Conservation (phyloP, 176 grass and related monocot species). For the Ensete glaucum region DNA sequence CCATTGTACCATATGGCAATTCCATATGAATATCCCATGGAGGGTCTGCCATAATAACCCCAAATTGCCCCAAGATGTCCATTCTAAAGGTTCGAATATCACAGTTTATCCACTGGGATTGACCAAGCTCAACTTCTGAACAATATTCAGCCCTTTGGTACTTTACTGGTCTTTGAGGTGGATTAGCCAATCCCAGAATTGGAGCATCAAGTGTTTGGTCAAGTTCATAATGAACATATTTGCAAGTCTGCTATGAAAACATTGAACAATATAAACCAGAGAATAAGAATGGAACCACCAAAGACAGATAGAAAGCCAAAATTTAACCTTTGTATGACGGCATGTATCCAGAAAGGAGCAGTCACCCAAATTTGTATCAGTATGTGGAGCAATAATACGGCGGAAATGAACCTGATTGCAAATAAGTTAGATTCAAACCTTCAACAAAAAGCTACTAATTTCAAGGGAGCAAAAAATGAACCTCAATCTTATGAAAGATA, state of each 20-base stretch:
- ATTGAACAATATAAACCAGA: slow-evolving; percentile 19
- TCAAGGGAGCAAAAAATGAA: neutral
- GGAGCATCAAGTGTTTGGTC: slow-evolving; percentile 88
- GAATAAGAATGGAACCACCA: neutral
- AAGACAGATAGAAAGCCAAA: slow-evolving; percentile 16
- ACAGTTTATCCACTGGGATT: slow-evolving; percentile 96
- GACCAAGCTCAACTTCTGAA: slow-evolving; percentile 98
- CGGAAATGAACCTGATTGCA: slow-evolving; percentile 86
- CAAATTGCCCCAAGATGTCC: slow-evolving; percentile 98
- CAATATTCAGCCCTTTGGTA: slow-evolving; percentile 88
- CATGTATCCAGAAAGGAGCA: slow-evolving; percentile 98
- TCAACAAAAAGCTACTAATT: slow-evolving; percentile 9
- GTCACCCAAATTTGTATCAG: slow-evolving; percentile 97
- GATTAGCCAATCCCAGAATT: slow-evolving; percentile 42
- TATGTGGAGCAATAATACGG: slow-evolving; percentile 95
- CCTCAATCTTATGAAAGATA: too few species aligned
- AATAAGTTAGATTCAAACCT: slow-evolving; percentile 21
- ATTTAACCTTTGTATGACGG: slow-evolving; percentile 82
- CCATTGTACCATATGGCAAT: slow-evolving; percentile 99
- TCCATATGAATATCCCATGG: slow-evolving; percentile 99
- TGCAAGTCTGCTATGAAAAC: slow-evolving; percentile 63
- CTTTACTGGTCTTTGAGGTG: slow-evolving; percentile 58
- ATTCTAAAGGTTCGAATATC: slow-evolving; percentile 89
- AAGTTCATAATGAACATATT: slow-evolving; percentile 99
- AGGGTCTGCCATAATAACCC: slow-evolving; percentile 98